Evolutionary conservation across 2,329 filamentous ascomycete species (phyloP), one percentile per base, ranked within the genome.

Genomic region (Corniculantispora saksenae): DNA sequence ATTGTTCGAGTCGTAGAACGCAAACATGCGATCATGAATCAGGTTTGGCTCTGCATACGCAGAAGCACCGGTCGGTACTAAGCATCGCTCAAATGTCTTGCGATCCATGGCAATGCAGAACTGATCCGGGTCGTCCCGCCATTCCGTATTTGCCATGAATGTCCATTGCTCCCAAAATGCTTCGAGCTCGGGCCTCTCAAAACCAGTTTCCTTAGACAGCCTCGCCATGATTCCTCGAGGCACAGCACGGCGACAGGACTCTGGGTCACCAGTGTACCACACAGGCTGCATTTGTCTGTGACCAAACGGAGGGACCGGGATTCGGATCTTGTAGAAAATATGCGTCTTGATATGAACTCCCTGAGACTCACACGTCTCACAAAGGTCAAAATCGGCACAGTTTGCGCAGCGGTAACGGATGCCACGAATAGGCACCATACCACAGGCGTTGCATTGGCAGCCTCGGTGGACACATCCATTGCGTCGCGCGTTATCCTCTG

Each of bases 91-190:
- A 78, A 99, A 99, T 0, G 93, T 97, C 76, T 91, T 91, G 67
- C 93, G 89, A 74, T 98, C 94, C 82, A 98, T 96, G 40, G 93
- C 95, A 70, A 94, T 84, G 63, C 86, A 83, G 50, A 97, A 83
- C 25, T 89, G 85, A 70, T 91, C 89, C 0, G 93, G 91, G 73
- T 98, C 94, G 21, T 90, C 86, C 40, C 87, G 81, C 90, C 91
- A 97, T 74, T 94, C 89, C 7, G 89, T 90, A 69, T 91, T 94
- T 50, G 94, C 94, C 78, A 97, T 89, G 75, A 94, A 97, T 6
- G 92, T 94, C 85, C 97, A 99, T 74, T 98, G 94, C 73, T 98
- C 94, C 90, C 94, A 98, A 50, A 97, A 87, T 8, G 94, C 94
- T 78, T 98, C 94, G 7, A 99, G 82, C 76, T 97, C 93, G 1